phyloP scores from a whole-genome alignment of 2,329 filamentous ascomycete genomes.

The Chaetomium sp. region DNA sequence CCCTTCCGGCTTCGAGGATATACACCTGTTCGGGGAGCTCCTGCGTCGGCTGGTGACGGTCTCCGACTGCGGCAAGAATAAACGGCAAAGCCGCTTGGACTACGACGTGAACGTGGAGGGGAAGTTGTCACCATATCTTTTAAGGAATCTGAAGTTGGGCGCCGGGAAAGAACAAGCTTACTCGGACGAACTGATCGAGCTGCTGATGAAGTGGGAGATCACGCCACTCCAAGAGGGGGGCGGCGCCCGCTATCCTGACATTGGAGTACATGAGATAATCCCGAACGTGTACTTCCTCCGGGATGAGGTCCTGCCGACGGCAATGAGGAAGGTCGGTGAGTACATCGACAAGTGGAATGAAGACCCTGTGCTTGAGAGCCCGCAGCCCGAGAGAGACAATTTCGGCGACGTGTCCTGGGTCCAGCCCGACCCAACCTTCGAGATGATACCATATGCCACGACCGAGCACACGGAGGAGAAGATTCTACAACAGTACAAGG shows the following conservation, averaged over 20 bases:
- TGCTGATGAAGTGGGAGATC: constrained; percentile 2
- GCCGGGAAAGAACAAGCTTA: neutral
- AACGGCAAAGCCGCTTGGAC: neutral
- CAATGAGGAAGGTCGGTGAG: neutral
- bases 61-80: neutral
- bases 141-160: neutral
- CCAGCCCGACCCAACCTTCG: constrained; percentile 10
- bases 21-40: constrained; percentile 17
- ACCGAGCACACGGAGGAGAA: neutral
- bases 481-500: neutral
- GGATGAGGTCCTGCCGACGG: neutral
- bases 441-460: neutral
- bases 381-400: neutral
- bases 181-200: neutral
- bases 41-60: constrained; percentile 17
- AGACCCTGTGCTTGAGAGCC: too few species aligned
- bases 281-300: neutral
- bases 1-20: constrained; percentile 13
- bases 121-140: neutral
- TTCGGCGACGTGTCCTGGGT: constrained; percentile 17
- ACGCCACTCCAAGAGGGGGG: neutral
- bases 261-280: neutral
- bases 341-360: neutral
- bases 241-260: neutral
- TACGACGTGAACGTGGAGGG: neutral